phyloP scores from a whole-genome alignment of 176 grass and related monocot genomes.

The Oropetium thomaeum region DNA sequence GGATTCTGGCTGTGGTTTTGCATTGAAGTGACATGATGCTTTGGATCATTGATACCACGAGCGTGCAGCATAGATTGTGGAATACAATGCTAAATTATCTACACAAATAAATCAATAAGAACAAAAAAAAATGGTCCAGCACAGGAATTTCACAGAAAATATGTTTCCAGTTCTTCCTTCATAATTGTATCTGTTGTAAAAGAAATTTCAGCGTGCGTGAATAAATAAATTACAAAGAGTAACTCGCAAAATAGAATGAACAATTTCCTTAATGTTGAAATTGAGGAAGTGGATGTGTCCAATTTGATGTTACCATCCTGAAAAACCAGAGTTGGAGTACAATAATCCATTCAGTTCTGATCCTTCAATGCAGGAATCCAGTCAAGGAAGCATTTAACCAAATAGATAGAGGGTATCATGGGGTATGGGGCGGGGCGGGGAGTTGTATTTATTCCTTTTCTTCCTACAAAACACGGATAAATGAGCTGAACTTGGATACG shows the following conservation, averaged over 20 bases:
- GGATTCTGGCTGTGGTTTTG: slow-evolving; percentile 52
- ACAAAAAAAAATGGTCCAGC: neutral
- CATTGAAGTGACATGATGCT: slow-evolving; percentile 49
- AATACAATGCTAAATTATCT: slow-evolving; percentile 16
- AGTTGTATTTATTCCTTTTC: neutral
- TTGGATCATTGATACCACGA: slow-evolving; percentile 36
- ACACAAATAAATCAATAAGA: neutral
- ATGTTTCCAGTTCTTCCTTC: neutral
- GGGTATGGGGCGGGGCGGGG: too few relatives aligned
- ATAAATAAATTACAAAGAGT: neutral
- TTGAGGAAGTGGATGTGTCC: neutral
- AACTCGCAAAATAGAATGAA: slow-evolving; percentile 1
- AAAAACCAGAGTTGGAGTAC: neutral
- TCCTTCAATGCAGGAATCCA: neutral
- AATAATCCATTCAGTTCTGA: neutral
- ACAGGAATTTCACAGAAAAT: slow-evolving; percentile 16
- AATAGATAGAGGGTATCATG: too few relatives aligned
- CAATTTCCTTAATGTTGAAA: slow-evolving; percentile 10
- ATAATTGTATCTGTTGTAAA: neutral
- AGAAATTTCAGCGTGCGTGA: neutral
- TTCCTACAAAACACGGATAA: too few relatives aligned
- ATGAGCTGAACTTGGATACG: too few relatives aligned
- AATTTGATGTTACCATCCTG: neutral
- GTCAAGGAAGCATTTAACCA: neutral
- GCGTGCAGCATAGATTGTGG: slow-evolving; percentile 47